Percentiles rank a stretch among this genome's conserved stretches.
These are phyloP conservation scores for Sugiyamaella sp. DNA, from an alignment of 1,139 yeast genomes.

Conservation along the genomic window DNA sequence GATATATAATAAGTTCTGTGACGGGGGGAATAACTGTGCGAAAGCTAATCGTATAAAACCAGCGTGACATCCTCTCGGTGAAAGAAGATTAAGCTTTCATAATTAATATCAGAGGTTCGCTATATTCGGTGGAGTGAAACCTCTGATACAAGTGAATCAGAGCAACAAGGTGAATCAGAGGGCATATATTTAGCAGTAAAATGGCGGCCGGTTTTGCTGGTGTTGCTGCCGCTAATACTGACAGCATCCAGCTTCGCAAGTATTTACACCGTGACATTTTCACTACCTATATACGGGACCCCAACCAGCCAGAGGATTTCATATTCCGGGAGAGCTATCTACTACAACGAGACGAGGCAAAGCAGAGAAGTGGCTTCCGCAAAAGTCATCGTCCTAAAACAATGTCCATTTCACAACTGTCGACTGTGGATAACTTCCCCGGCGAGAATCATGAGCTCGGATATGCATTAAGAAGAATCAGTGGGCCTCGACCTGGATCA, in stretches of 20 bases:
- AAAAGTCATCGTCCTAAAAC: conserved; percentile 6
- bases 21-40: background rate
- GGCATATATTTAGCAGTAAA: background rate
- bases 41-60: background rate
- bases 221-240: background rate
- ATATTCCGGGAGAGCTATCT: conserved; percentile 35
- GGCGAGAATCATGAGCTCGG: conserved; percentile 17
- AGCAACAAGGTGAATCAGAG: background rate
- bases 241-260: conserved; percentile 26
- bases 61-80: background rate
- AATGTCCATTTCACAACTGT: conserved; percentile 11
- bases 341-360: conserved; percentile 30
- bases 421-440: conserved; percentile 3
- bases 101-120: background rate
- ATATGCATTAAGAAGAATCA: conserved; percentile 14
- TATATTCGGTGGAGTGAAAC: background rate
- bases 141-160: background rate
- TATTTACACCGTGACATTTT: conserved; percentile 40
- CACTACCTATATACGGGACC: conserved; percentile 33
- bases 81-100: background rate
- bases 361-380: background rate
- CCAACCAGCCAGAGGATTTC: conserved; percentile 26
- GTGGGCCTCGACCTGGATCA: conserved; percentile 17
- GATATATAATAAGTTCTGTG: background rate
- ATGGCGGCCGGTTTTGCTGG: background rate